Base-by-base conservation (phyloP, 2,329 filamentous ascomycete species). In the Paramyrothecium roridum region DNA sequence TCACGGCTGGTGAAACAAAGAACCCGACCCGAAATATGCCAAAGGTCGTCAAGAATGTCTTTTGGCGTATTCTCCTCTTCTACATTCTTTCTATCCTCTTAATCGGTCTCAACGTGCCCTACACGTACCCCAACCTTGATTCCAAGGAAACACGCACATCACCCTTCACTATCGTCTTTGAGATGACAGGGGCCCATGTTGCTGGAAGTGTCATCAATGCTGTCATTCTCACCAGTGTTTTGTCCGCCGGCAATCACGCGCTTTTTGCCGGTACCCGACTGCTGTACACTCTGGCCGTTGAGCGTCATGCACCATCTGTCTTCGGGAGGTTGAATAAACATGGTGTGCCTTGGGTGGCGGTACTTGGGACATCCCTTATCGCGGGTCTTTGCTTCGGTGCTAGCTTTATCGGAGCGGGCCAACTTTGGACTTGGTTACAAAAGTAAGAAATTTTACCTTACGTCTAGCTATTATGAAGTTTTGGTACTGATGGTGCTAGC, bases 11-110 rank as follows among this genome's bases (percentile, higher is more conserved):
- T 47, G 85, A 88, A 67, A 87, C 85, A 2, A 83, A 81, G 60
- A 77, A 87, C 60, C 85, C 86, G 0, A 76, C 81, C 19, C 79
- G 77, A 59, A 86, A 79, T 54, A 71, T 88, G 34, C 86, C 86
- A 1, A 77, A 78, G 3, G 85, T 87, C 3, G 82, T 88, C 48
- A 83, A 83, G 60, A 87, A 87, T 54, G 83, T 86, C 61, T 93
- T 93, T 73, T 93, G 84, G 76, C 89, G 90, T 56, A 93, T 93
- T 69, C 73, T 91, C 61, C 77, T 93, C 75, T 93, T 93, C 78
- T 93, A 93, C 77, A 80, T 86, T 64, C 71, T 91, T 56, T 86
- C 83, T 21, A 87, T 92, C 37, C 80, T 93, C 52, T 79, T 93
- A 52, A 77, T 93, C 54, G 89, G 89, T 65, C 90, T 91, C 80